Evolutionary conservation across 176 grass and related monocot species (phyloP), one percentile per base, ranked within the genome.

Genomic region (Saccharum spontaneum): DNA sequence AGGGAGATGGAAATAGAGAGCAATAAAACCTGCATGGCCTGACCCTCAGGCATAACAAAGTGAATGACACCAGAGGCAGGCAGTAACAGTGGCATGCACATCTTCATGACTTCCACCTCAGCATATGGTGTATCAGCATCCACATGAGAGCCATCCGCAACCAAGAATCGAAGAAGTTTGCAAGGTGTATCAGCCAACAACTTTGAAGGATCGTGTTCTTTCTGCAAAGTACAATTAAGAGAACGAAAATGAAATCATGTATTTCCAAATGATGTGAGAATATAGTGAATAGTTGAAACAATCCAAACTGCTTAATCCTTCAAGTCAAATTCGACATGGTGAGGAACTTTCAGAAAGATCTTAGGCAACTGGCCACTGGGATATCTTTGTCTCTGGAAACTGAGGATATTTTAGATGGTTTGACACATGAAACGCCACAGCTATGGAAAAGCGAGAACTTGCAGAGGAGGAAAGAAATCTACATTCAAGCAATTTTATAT

Each of bases 21-120:
- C 49, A 59, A 52, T 26, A 52, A 40, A 65, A 91, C 97, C 91
- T 96, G 92, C 97, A 99, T 94, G 63, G 97, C 93, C 86, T 99
- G 97, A 84, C 97, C 97, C 87, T 99, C 97, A 76, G 97, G 86
- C 91, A 99, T 92, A 71, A 88, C 75, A 70, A 94, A 99, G 64
- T 96, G 94, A 83, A 99, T 96, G 50, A 90, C 82, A 83, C 97
- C 97, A 86, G 93, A 94, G 67, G 97, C 93, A 79, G 97, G 97
- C 57, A 99, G 79, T 65, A 99, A 87, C 49, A 99, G 84, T 41
- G 97, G 97, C 97, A 99, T 99, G 93, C 97, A 99, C 97, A 99
- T 99, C 79, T 99, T 99, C 97, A 99, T 99, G 60, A 99, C 97
- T 73, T 99, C 97, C 79, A 99, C 93, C 76, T 99, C 97, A 78